Base-by-base conservation (phyloP, 2,329 filamentous ascomycete species). In the Sclerotinia glacialis region DNA sequence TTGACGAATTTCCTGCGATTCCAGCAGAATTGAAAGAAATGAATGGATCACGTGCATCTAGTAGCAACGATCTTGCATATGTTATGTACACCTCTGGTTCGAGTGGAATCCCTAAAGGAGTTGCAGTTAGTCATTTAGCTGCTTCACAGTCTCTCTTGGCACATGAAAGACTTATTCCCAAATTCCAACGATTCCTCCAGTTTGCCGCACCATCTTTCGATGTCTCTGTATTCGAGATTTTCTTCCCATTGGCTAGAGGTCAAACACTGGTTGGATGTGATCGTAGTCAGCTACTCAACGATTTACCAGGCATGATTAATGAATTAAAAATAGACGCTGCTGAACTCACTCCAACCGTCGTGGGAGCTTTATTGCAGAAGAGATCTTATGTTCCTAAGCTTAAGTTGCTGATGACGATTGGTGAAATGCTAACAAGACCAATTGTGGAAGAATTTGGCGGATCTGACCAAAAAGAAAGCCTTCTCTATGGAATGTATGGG, bases 1-100 rank as follows among this genome's bases (percentile, higher is more conserved):
- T 81, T 47, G 80, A 84, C 70, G 71, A 74, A 40, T 74, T 75
- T 67, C 74, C 73, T 16, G 23, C 49, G 1, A 44, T 70, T 31
- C 65, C 63, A 26, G n/a, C 55, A 53, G 49, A 68, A 18, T n/a
- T 34, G 23, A 44, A 34, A 37, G 21, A 37, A 28, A 12, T 14
- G 16, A 40, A 14, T 34, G 26, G 18, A 58, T 58, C 69, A 70
- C 68, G 69, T 69, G 67, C 68, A 31, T 40, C 67, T 5, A 60
- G 7, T 5, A 61, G 67, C 18, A 54, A 70, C 18, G 72, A 76
- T 68, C 76, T 93, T 31, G 92, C 93, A 31, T 97, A 97, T 79
- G 86, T 97, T 67, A 93, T 97, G 87, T 97, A 96, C 76, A 97
- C 93, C 0, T 96, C 92, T 55, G 93, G 93, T 3, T 96, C 92